Base-by-base conservation (phyloP, 805 yeast genomes). In the Kregervanrija delftensis region DNA sequence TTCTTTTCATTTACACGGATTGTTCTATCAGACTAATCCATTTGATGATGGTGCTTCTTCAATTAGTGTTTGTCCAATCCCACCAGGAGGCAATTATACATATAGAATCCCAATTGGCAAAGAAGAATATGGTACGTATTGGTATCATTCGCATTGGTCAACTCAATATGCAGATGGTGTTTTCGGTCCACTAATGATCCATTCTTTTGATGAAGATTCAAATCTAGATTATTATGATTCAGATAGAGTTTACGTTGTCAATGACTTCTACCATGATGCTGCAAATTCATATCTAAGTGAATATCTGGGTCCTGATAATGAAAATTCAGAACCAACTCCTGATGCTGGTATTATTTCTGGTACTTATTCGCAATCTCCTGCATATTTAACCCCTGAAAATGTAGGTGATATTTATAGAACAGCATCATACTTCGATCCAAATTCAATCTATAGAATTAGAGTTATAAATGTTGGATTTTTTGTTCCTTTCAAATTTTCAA, bases 381-480 rank as follows among this genome's bases (percentile, higher is more conserved):
- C 42, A 32, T 49, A 51, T 38, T 30, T 40, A 15, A 38, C 44
- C 8, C 30, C 44, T 8, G 32, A 33, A 8, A 32, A 44, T 33
- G 37, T 11, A 5, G 33, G 16, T 11, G 49, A 43, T 35, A 35
- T 41, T 8, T 49, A 35, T 33, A 41, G 36, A 11, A 37, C 39
- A 11, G 50, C 49, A 13, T 43, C 46, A 14, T 48, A 55, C n/a
- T 71, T 79, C 10, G 55, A 69, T 40, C 71, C 73, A 3, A 59
- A 65, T 41, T 69, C 64, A 35, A 72, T 72, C 8, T 76, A 76
- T 54, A 58, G 75, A 37, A 48, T 80, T 32, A 63, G 83, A 49
- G 56, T 80, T 22, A 66, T 73, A 40, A 80, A 79, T 53, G 66
- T 69, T 44, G 85, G 85, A 3, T 71, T 76, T 61, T 77, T 81